phyloP scores from a whole-genome alignment of 352 stramenopile genomes.

The Pythium periplocum region DNA sequence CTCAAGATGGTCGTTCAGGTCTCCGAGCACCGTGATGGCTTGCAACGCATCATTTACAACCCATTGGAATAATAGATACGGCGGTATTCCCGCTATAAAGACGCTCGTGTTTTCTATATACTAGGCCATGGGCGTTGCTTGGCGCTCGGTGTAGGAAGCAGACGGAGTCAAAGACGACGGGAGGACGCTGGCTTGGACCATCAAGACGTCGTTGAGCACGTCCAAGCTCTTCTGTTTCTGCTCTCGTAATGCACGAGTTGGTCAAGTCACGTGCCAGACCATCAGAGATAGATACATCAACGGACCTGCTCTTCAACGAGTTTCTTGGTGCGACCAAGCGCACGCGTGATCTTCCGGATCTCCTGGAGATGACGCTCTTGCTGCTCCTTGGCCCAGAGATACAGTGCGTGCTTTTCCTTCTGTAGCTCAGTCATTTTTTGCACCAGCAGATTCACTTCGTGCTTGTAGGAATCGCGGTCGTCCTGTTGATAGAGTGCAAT shows the following conservation, averaged over 20 bases:
- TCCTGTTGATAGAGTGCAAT: constrained; percentile 26
- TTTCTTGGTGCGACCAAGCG: constrained; percentile 51
- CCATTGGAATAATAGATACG: constrained; percentile 57
- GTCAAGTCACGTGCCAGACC: not conserved
- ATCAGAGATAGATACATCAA: not conserved
- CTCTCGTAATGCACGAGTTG: too few species aligned
- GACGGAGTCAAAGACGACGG: not conserved
- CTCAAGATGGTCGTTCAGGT: constrained; percentile 89
- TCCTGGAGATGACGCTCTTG: constrained; percentile 71
- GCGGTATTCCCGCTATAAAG: too few species aligned
- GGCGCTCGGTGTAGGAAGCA: not conserved
- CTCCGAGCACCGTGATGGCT: constrained; percentile 56
- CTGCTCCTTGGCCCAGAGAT: constrained; percentile 61
- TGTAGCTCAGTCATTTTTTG: constrained; percentile 62
- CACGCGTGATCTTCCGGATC: constrained; percentile 77
- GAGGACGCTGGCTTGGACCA: constrained; percentile 30
- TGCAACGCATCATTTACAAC: constrained; percentile 87
- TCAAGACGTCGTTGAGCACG: constrained; percentile 34
- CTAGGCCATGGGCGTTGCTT: too few species aligned
- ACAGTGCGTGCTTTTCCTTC: constrained; percentile 71
- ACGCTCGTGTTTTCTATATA: too few species aligned
- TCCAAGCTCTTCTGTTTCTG: too few species aligned
- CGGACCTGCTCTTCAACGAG: constrained; percentile 51
- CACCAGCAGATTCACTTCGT: constrained; percentile 63
- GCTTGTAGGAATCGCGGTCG: constrained; percentile 69